These are phyloP conservation scores for Candolleomyces aberdarensis DNA, from an alignment of 768 basidiomycete genomes.

Conservation along the genomic window DNA sequence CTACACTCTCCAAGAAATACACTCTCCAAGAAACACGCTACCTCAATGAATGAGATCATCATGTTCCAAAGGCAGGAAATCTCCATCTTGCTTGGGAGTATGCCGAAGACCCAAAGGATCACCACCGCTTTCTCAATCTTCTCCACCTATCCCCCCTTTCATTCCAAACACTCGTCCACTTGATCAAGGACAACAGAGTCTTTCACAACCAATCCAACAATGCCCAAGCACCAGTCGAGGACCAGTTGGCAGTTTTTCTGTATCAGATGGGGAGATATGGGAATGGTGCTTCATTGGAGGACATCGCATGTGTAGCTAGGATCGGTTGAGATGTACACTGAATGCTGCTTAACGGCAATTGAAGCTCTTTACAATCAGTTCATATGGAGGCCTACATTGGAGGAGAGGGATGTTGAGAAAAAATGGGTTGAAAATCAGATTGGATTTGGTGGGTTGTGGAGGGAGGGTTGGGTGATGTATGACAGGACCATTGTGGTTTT, in stretches of 20 bases:
- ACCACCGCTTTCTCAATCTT: constrained; percentile 20
- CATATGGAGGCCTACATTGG: constrained; percentile 23
- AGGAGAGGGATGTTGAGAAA: constrained; percentile 33
- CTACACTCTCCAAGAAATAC: neutral
- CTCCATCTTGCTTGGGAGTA: constrained; percentile 22
- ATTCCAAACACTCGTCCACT: constrained; percentile 21
- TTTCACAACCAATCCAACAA: constrained; percentile 25
- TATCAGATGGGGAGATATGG: constrained; percentile 26
- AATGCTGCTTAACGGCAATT: constrained; percentile 27
- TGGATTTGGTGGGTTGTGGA: constrained; percentile 27
- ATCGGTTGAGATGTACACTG: constrained; percentile 19
- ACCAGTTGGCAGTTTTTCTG: constrained; percentile 27
- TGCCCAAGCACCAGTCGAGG: constrained; percentile 24
- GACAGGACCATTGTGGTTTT: constrained; percentile 32
- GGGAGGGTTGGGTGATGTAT: constrained; percentile 34
- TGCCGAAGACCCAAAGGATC: constrained; percentile 18
- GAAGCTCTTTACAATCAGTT: constrained; percentile 26
- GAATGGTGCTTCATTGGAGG: constrained; percentile 26
- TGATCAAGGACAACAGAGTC: constrained; percentile 26
- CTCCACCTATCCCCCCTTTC: constrained; percentile 23
- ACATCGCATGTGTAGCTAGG: constrained; percentile 25
- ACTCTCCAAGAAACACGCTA: constrained; percentile 9
- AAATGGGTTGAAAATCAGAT: constrained; percentile 30
- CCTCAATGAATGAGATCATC: constrained; percentile 5
- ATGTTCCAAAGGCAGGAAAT: constrained; percentile 20